A percentile compares a stretch with the other conserved stretches of the same genome.
phyloP scores from a whole-genome alignment of 1,284 basidiomycete genomes.

The Rhodotorula sp. region DNA sequence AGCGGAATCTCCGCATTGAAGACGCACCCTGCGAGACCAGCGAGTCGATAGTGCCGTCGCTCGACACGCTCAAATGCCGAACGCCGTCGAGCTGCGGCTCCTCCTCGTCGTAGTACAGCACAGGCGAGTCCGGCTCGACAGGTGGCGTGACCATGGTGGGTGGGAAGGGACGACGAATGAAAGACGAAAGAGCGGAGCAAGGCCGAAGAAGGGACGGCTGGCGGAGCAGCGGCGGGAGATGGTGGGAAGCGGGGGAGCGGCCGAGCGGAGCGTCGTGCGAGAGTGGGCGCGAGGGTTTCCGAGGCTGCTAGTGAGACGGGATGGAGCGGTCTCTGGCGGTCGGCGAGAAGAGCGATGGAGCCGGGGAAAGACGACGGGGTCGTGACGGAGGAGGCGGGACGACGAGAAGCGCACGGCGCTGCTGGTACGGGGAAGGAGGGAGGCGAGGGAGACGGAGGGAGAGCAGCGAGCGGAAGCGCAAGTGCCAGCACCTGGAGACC shows the following conservation, averaged over 20 bases:
- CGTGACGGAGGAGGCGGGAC: neutral
- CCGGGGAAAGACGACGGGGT: neutral
- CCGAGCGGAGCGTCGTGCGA: no score
- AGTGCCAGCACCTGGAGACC: neutral
- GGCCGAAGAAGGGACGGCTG: no score
- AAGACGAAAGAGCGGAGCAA: neutral
- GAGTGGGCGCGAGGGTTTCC: no score
- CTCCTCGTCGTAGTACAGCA: constrained; percentile 21
- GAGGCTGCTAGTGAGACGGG: no score
- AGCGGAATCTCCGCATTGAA: no score
- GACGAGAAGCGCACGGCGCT: no score
- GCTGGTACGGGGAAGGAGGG: no score
- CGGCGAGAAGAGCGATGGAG: neutral
- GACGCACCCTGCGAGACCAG: constrained; percentile 20
- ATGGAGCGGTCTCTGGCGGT: neutral
- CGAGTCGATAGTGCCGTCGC: constrained; percentile 36
- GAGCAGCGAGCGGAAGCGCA: neutral
- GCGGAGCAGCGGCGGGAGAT: no score
- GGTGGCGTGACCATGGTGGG: neutral
- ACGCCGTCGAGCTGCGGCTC: constrained; percentile 29
- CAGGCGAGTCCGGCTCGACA: constrained; percentile 33
- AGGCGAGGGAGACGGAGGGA: neutral
- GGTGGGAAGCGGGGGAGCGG: no score
- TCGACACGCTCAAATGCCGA: constrained; percentile 35
- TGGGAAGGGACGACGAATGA: neutral